Percentiles rank a stretch among this genome's conserved stretches.
Evolutionary conservation across 345 rosid species (phyloP).

Genomic region (Excoecaria cochinchinensis): DNA sequence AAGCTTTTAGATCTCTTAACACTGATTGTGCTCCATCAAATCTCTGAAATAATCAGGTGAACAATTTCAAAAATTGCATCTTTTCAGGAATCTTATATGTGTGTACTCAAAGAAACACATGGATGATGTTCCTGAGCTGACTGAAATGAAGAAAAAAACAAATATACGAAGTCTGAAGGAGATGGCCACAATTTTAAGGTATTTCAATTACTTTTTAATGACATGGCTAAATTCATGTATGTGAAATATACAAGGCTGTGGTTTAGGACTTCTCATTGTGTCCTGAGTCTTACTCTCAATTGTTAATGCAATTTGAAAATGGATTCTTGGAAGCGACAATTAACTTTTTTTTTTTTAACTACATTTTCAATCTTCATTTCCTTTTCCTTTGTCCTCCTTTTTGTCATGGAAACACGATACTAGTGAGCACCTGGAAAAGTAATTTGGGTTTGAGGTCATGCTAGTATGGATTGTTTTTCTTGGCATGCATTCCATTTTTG

Average conservation of each 20-base stretch:
- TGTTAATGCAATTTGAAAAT: neutral
- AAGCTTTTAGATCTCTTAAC: conserved; percentile 8
- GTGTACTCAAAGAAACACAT: conserved; percentile 96
- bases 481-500: neutral
- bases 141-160: conserved; percentile 81
- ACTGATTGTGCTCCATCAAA: conserved; percentile 24
- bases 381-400: too few species aligned
- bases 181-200: conserved; percentile 93
- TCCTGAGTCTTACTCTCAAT: neutral
- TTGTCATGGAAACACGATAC: too few species aligned
- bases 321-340: neutral
- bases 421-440: too few species aligned
- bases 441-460: too few species aligned
- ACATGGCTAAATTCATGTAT: neutral
- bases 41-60: conserved; percentile 23
- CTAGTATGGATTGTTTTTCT: too few species aligned
- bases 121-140: conserved; percentile 86
- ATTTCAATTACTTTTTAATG: neutral
- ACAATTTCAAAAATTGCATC: conserved; percentile 19
- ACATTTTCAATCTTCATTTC: too few species aligned
- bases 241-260: neutral
- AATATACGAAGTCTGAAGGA: conserved; percentile 93
- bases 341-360: too few species aligned
- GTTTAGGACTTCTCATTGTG: neutral
- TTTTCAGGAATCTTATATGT: conserved; percentile 81